A percentile compares a stretch with the other conserved stretches of the same genome.
These are phyloP conservation scores for Gastrodia elata DNA, from an alignment of 106 monocot species.

Conservation along the genomic window DNA sequence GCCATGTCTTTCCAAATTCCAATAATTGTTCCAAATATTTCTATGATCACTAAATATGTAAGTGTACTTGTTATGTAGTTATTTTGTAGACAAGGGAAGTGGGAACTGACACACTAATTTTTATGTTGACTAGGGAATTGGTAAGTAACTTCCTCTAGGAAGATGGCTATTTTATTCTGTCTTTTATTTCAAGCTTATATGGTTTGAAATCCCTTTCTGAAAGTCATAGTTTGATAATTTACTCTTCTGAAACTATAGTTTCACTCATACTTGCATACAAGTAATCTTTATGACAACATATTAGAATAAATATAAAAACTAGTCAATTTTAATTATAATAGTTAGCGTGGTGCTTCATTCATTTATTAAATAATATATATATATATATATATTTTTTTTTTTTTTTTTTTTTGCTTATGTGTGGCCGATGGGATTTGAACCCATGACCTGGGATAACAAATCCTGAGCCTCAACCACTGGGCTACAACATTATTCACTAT, in stretches of 20 bases:
- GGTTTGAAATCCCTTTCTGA: background rate
- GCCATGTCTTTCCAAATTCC: constrained; percentile 83
- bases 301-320: background rate
- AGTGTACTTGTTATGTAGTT: background rate
- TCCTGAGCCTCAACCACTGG: too few relatives aligned
- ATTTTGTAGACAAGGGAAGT: background rate
- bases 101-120: background rate
- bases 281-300: background rate
- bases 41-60: constrained; percentile 70
- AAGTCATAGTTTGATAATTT: background rate
- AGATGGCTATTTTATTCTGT: background rate
- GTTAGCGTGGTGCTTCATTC: too few relatives aligned
- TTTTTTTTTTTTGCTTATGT: background rate
- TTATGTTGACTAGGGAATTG: background rate
- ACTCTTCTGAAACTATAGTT: background rate
- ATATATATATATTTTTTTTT: too few relatives aligned
- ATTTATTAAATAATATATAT: too few relatives aligned
- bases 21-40: constrained; percentile 65
- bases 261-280: background rate
- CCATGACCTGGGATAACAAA: too few relatives aligned
- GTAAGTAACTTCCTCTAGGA: background rate
- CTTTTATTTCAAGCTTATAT: background rate
- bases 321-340: background rate
- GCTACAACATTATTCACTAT: too few relatives aligned
- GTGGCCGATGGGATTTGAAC: too few relatives aligned